These are phyloP conservation scores for Aspergillus baeticus DNA, from an alignment of 495 filamentous ascomycete genomes.

Conservation along the genomic window DNA sequence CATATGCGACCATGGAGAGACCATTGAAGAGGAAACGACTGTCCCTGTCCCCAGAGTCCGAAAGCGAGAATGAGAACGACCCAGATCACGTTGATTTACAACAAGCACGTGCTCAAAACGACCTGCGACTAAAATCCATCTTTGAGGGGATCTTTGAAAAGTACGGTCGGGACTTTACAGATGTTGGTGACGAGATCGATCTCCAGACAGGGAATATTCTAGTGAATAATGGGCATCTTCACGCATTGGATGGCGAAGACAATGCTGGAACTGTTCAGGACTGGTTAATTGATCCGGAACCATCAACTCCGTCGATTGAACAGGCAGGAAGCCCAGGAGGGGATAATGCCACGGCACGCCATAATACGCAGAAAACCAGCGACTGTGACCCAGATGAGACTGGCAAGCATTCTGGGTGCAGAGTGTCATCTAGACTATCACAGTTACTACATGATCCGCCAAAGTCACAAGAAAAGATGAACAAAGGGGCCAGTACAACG, in stretches of 20 bases:
- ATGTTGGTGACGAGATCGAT: conserved; percentile 80
- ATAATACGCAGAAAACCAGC: background rate
- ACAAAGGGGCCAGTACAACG: conserved; percentile 13
- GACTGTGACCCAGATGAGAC: conserved; percentile 1
- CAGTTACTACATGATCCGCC: conserved; percentile 1
- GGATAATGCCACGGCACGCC: background rate
- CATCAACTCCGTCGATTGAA: background rate
- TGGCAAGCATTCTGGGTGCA: background rate
- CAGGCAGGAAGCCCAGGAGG: background rate
- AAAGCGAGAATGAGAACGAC: conserved; percentile 44
- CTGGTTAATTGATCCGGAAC: conserved; percentile 16
- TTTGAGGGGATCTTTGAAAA: conserved; percentile 89
- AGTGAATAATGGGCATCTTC: conserved; percentile 83
- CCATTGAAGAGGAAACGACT: conserved; percentile 57
- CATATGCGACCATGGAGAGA: conserved; percentile 49
- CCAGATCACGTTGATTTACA: conserved; percentile 45
- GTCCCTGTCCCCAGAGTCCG: conserved; percentile 40
- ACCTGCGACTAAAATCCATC: conserved; percentile 67
- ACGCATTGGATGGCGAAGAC: conserved; percentile 52
- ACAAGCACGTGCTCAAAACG: conserved; percentile 58
- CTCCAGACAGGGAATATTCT: conserved; percentile 72
- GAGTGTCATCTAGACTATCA: conserved; percentile 6
- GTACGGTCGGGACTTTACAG: conserved; percentile 79
- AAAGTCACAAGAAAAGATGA: background rate
- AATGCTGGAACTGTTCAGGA: conserved; percentile 36